Evolutionary conservation across 148 eudicot genomes (phyloP).

Genomic region (Polygonum maritimum): DNA sequence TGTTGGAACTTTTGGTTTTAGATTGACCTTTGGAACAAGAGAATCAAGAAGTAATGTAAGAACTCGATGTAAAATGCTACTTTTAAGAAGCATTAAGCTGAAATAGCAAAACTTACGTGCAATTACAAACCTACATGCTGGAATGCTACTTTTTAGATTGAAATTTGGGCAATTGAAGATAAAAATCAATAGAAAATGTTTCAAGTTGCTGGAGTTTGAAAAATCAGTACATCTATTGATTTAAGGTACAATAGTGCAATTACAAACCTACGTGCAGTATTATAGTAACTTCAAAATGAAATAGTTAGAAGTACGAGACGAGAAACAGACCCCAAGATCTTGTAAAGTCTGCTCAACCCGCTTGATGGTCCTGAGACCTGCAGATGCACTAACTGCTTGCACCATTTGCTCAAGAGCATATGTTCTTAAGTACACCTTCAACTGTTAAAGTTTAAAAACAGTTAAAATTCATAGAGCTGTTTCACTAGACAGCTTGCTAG

Average conservation of each 20-base stretch:
- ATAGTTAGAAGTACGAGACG: neutral
- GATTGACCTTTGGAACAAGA: constrained; percentile 51
- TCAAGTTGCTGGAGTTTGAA: neutral
- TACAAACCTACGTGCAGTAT: neutral
- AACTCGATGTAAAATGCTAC: neutral
- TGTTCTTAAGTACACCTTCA: constrained; percentile 82
- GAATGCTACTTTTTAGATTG: no score
- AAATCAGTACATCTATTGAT: neutral
- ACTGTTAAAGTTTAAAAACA: constrained; percentile 24
- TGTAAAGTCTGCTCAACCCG: constrained; percentile 93
- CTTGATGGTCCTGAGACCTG: constrained; percentile 92
- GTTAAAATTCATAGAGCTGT: neutral
- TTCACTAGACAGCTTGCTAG: neutral
- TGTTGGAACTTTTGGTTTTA: constrained; percentile 96
- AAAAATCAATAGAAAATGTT: neutral
- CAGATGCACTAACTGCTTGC: constrained; percentile 90
- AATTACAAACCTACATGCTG: no score
- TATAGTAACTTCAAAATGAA: neutral
- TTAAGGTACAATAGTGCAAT: neutral
- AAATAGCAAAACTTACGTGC: neutral
- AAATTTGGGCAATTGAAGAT: neutral
- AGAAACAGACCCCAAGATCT: constrained; percentile 88
- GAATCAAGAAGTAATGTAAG: neutral
- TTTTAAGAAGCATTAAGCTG: neutral
- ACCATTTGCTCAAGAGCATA: constrained; percentile 98